phyloP scores from a whole-genome alignment of 192 early-diverging fungal species.

The Backusella mclennaniae region DNA sequence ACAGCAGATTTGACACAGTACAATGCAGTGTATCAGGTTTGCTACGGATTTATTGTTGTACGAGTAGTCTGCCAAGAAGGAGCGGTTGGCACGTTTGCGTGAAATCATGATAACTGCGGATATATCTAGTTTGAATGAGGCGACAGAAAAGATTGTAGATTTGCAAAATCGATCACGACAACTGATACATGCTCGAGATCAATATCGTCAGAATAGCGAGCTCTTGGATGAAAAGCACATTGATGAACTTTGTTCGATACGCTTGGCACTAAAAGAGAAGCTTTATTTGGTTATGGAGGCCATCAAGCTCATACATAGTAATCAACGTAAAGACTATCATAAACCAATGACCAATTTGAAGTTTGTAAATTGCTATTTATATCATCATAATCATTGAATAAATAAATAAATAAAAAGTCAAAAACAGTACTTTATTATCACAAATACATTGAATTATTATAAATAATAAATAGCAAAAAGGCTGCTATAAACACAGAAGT shows the following conservation, averaged over 20 bases:
- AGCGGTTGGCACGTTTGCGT: slow-evolving; percentile 67
- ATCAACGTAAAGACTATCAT: slow-evolving; percentile 54
- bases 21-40: slow-evolving; percentile 65
- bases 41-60: slow-evolving; percentile 81
- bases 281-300: slow-evolving; percentile 70
- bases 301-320: slow-evolving; percentile 54
- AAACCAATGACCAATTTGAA: slow-evolving; percentile 58
- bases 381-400: no score
- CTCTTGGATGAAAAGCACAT: slow-evolving; percentile 24
- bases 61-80: slow-evolving; percentile 74
- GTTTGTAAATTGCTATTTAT: slow-evolving; percentile 21
- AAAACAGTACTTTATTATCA: no score
- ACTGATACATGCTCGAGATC: slow-evolving; percentile 32
- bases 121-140: slow-evolving; percentile 63
- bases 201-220: slow-evolving; percentile 26
- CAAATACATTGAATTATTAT: no score
- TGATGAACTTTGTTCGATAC: slow-evolving; percentile 27
- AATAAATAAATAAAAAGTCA: no score
- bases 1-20: slow-evolving; percentile 78
- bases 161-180: slow-evolving; percentile 62
- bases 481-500: no score
- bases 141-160: slow-evolving; percentile 50
- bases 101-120: slow-evolving; percentile 84
- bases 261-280: slow-evolving; percentile 47
- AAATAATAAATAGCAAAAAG: no score